Conservation (phyloP, 768 basidiomycete species). For the Hypholoma sublateritium region DNA sequence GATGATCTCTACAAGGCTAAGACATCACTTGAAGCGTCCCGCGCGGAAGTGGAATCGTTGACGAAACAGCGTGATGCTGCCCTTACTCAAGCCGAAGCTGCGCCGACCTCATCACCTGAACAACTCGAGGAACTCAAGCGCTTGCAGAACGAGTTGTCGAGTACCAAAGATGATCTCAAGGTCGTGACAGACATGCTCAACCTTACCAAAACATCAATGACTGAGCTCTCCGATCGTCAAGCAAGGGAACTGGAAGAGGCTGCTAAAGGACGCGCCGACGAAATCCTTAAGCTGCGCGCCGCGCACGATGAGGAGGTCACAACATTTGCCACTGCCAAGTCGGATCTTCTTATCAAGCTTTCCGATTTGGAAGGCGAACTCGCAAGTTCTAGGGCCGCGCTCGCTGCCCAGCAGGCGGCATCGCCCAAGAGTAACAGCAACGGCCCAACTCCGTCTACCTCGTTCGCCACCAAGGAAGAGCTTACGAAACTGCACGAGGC, state of each 20-base stretch:
- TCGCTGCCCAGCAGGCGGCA: conserved; percentile 48
- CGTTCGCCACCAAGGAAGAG: conserved; percentile 72
- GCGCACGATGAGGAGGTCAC: conserved; percentile 62
- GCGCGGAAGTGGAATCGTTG: conserved; percentile 54
- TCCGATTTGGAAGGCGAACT: conserved; percentile 82
- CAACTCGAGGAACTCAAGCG: conserved; percentile 56
- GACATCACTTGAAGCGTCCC: conserved; percentile 48
- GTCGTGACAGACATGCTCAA: conserved; percentile 65
- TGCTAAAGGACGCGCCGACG: conserved; percentile 67
- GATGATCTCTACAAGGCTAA: conserved; percentile 84
- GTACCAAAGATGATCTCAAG: conserved; percentile 67
- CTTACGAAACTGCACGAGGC: conserved; percentile 79
- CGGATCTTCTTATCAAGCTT: conserved; percentile 57
- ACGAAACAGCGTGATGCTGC: conserved; percentile 67
- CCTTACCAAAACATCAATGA: conserved; percentile 69
- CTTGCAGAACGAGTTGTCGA: conserved; percentile 57
- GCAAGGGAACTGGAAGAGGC: conserved; percentile 73
- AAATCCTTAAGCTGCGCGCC: conserved; percentile 60
- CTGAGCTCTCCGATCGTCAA: conserved; percentile 71
- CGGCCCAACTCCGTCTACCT: conserved; percentile 36
- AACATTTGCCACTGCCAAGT: conserved; percentile 57
- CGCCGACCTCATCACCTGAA: conserved; percentile 39
- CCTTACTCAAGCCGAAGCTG: conserved; percentile 41
- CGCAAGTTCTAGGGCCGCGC: conserved; percentile 57
- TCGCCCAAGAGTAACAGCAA: conserved; percentile 59